These are phyloP conservation scores for Pichia terricola DNA, from an alignment of 1,139 yeast genomes.

Conservation along the genomic window DNA sequence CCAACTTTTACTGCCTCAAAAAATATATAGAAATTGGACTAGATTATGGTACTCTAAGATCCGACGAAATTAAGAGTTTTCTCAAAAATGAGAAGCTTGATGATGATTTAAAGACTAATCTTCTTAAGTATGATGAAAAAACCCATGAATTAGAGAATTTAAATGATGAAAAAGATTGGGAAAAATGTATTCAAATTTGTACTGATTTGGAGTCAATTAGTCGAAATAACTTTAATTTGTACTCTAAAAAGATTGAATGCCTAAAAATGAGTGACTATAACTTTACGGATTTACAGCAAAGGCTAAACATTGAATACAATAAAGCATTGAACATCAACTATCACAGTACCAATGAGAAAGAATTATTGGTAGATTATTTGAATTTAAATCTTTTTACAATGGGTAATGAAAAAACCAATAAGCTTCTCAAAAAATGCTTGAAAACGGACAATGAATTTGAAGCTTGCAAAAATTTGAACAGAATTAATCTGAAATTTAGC, in stretches of 20 bases:
- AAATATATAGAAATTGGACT: conserved; percentile 36
- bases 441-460: conserved; percentile 59
- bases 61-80: conserved; percentile 14
- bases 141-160: background rate
- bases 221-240: conserved; percentile 21
- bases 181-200: conserved; percentile 20
- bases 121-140: background rate
- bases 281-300: too few relatives aligned
- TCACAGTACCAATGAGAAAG: conserved; percentile 3
- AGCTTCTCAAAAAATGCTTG: conserved; percentile 39
- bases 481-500: conserved; percentile 26
- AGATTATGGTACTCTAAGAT: conserved; percentile 29
- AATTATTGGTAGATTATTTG: conserved; percentile 17
- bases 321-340: background rate
- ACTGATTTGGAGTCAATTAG: conserved; percentile 21
- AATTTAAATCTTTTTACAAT: conserved; percentile 17
- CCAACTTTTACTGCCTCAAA: conserved; percentile 31
- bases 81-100: conserved; percentile 20
- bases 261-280: conserved; percentile 4
- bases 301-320: background rate
- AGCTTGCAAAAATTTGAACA: conserved; percentile 43
- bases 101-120: background rate
- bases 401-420: conserved; percentile 7
- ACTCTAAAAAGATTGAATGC: conserved; percentile 23
- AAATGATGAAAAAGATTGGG: conserved; percentile 14